phyloP scores from a whole-genome alignment of 1,284 basidiomycete genomes.

The Irpex lacteus region DNA sequence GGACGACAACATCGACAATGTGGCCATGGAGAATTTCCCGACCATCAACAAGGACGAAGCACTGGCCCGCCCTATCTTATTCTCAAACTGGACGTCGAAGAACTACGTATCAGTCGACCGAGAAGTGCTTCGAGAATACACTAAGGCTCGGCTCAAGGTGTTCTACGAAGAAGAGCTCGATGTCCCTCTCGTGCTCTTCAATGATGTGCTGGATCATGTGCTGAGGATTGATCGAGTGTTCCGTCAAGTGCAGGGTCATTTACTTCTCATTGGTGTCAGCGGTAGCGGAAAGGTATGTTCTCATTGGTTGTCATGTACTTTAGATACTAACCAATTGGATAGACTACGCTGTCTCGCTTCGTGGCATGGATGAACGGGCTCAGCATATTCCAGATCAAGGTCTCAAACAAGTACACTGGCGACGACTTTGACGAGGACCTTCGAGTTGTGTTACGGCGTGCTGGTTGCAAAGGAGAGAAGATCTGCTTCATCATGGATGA shows the following conservation, averaged over 20 bases:
- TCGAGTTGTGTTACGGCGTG: slow-evolving; percentile 86
- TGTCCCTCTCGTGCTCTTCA: slow-evolving; percentile 97
- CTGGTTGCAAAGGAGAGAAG: slow-evolving; percentile 98
- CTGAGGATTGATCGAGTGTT: slow-evolving; percentile 98
- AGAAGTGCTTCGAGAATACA: slow-evolving; percentile 92
- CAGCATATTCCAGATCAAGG: slow-evolving; percentile 98
- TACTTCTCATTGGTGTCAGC: slow-evolving; percentile 95
- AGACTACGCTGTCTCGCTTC: slow-evolving; percentile 98
- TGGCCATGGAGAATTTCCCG: slow-evolving; percentile 88
- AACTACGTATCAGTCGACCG: slow-evolving; percentile 95
- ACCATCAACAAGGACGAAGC: slow-evolving; percentile 85
- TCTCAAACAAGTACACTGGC: slow-evolving; percentile 97
- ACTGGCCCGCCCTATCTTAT: slow-evolving; percentile 87
- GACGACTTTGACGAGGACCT: slow-evolving; percentile 99
- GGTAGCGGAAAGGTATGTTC: slow-evolving; percentile 90
- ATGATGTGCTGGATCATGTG: slow-evolving; percentile 97
- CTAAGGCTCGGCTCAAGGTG: slow-evolving; percentile 91
- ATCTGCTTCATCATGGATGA: slow-evolving; percentile 99
- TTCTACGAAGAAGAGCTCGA: slow-evolving; percentile 99
- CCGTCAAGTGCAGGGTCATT: slow-evolving; percentile 95
- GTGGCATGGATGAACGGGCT: slow-evolving; percentile 99
- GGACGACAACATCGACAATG: slow-evolving; percentile 87
- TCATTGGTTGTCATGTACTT: neutral
- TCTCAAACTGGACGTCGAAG: slow-evolving; percentile 99
- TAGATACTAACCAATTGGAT: slow-evolving; percentile 9